phyloP scores from a whole-genome alignment of 2,329 filamentous ascomycete genomes.

The Paecilomyces niveus region DNA sequence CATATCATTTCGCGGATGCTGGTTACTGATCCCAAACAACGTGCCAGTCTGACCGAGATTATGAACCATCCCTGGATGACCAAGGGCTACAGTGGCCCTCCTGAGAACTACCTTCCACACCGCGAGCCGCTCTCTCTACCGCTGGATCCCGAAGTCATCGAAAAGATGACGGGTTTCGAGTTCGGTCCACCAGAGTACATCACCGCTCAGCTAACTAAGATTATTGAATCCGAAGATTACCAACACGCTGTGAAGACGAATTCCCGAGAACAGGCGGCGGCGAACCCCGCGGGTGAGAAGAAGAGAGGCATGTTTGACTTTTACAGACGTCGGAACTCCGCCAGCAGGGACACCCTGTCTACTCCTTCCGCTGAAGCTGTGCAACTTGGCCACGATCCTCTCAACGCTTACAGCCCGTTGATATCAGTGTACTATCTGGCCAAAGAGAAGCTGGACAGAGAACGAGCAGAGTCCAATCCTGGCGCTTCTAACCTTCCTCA shows the following conservation, averaged over 20 bases:
- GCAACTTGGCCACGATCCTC: constrained; percentile 72
- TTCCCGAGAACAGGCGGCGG: constrained; percentile 57
- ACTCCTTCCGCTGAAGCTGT: constrained; percentile 81
- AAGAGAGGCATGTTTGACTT: constrained; percentile 91
- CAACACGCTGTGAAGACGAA: constrained; percentile 70
- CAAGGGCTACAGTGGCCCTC: constrained; percentile 79
- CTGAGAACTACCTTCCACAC: constrained; percentile 78
- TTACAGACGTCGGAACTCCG: constrained; percentile 89
- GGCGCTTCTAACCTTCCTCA: constrained; percentile 53
- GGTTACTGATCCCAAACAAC: constrained; percentile 82
- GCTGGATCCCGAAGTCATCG: constrained; percentile 73
- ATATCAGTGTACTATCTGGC: constrained; percentile 94
- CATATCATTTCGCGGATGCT: constrained; percentile 91
- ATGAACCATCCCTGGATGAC: constrained; percentile 94
- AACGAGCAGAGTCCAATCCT: constrained; percentile 54
- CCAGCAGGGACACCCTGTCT: constrained; percentile 77
- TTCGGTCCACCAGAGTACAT: constrained; percentile 86
- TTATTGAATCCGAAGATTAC: constrained; percentile 93
- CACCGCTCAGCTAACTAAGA: constrained; percentile 68
- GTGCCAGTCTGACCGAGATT: constrained; percentile 82
- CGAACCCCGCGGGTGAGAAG: constrained; percentile 63
- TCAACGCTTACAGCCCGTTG: constrained; percentile 88
- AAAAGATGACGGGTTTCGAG: constrained; percentile 96
- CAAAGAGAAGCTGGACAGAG: constrained; percentile 85
- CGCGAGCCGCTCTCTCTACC: constrained; percentile 82